Base-by-base conservation (phyloP, 1,284 basidiomycete genomes). In the Albatrellus sp. region DNA sequence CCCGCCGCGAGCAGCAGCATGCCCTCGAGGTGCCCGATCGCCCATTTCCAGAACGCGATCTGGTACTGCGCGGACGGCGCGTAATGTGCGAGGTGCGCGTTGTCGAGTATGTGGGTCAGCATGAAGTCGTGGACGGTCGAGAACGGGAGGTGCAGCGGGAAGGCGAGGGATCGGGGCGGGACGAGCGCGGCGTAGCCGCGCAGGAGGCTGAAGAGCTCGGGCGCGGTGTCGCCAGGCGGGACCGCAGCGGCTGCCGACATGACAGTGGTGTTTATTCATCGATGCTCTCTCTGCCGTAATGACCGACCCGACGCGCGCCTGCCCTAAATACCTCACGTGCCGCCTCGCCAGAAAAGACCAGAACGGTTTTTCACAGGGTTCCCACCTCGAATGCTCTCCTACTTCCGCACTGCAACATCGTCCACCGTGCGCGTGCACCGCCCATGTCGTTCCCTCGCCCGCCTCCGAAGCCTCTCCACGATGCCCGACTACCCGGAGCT, bases 11-110 rank as follows among this genome's bases (percentile, higher is more conserved):
- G 24, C 24, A n/a, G n/a, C 14, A 58, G 40, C 40, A 65, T 45
- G 6, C 51, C 54, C 57, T 86, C 83, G 17, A 87, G 60, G 30
- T 64, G 57, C 24, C 58, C 54, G 17, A 86, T 70, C 0, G 64
- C 65, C 73, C 75, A 79, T 60, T 85, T 87, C 81, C 81, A 87
- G 55, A 85, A 85, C 1, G 57, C 48, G 41, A 62, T 61, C 49
- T 81, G 80, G 51, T 80, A 85, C 50, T 73, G 66, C 12, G 50
- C 47, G 0, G 81, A 75, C 1, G 83, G 80, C 3, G 81, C 71
- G 53, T 77, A 83, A 31, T 54, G 52, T 44, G 58, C 52, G 33
- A 82, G 68, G 55, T 80, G 79, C 3, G 59, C 49, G 51, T 69
- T 67, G 6, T 69, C 54, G 8, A 84, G 58, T 41, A 87, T 57